These are phyloP conservation scores for Rubia peregrina DNA, from an alignment of 305 asterid species.

Conservation along the genomic window DNA sequence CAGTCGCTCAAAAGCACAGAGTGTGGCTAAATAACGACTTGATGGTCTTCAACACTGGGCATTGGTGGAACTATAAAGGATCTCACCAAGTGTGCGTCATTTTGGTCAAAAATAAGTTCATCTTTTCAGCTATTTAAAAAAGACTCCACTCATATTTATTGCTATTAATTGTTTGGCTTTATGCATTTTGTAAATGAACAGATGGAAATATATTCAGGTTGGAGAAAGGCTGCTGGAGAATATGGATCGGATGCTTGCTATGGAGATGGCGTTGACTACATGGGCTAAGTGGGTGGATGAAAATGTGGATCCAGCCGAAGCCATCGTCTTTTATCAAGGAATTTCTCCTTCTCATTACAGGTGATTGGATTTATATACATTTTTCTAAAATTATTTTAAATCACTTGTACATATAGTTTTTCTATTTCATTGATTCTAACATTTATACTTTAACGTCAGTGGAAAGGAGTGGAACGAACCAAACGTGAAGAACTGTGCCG, in stretches of 20 bases:
- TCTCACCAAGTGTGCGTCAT: slow-evolving; percentile 49
- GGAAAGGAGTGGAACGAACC: slow-evolving; percentile 25
- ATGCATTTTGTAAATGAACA: background rate
- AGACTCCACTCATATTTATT: too few species aligned
- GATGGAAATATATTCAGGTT: slow-evolving; percentile 29
- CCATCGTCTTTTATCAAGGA: slow-evolving; percentile 30
- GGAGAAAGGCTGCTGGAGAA: slow-evolving; percentile 13
- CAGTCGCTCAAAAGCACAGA: slow-evolving; percentile 40
- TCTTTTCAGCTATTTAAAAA: background rate
- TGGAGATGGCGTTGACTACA: slow-evolving; percentile 25
- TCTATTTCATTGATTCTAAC: too few species aligned
- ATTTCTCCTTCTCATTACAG: slow-evolving; percentile 31
- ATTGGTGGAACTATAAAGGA: slow-evolving; percentile 89
- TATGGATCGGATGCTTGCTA: slow-evolving; percentile 25
- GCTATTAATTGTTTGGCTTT: background rate
- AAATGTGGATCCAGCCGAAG: slow-evolving; percentile 17
- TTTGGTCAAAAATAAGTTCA: background rate
- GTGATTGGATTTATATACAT: slow-evolving; percentile 15
- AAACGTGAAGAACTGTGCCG: slow-evolving; percentile 13
- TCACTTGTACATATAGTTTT: too few species aligned
- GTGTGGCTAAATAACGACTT: slow-evolving; percentile 62
- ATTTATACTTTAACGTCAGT: background rate
- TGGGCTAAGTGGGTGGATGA: slow-evolving; percentile 33
- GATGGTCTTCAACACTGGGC: slow-evolving; percentile 88
- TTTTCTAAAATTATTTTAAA: too few species aligned